Base-by-base conservation (phyloP, 306 rosid species). In the Parietaria judaica region DNA sequence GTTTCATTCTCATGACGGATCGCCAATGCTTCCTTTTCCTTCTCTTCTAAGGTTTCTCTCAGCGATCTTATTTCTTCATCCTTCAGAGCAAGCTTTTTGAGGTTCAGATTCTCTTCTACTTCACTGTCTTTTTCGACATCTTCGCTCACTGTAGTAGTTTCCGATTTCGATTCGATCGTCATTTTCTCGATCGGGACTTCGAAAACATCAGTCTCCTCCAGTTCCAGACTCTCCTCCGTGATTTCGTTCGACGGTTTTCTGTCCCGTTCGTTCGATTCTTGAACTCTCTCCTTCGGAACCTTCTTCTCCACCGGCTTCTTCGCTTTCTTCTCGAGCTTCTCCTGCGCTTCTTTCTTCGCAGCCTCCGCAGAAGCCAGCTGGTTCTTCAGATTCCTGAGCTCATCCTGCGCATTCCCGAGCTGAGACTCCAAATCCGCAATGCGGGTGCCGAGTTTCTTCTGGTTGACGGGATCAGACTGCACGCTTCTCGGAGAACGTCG, bases 371-470 rank as follows among this genome's bases (percentile, higher is more conserved):
- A 83, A 64, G 75, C 83, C 69, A 89, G 71, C 77, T 89, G 96
- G 35, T 89, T 74, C 75, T 89, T 89, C 23, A 89, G 51, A 51
- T 45, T 52, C 71, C 67, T 78, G 66, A 89, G 63, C 67, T 89
- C 96, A 58, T 72, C 73, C 38, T 89, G 96, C 38, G 96, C 96
- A 58, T 89, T 95, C 36, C 91, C 91, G 52, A 89, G 95, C 72
- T 89, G 95, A 15, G 88, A 83, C 71, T 89, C 96, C 71, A 89
- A 74, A 70, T 86, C 91, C 36, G 96, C 90, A 56, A 89, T 80
- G 52, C 95, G 88, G 56, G 95, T 89, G 59, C 96, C 96, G 56
- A 89, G 83, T 76, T 89, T 89, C 78, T 83, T 89, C 77, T 86
- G 96, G 52, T 69, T 83, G 2, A 80, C 36, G 16, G 88, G 56